Evolutionary conservation across 2,329 filamentous ascomycete species (phyloP), one percentile per base, ranked within the genome.

Genomic region (Colletotrichum orbiculare): DNA sequence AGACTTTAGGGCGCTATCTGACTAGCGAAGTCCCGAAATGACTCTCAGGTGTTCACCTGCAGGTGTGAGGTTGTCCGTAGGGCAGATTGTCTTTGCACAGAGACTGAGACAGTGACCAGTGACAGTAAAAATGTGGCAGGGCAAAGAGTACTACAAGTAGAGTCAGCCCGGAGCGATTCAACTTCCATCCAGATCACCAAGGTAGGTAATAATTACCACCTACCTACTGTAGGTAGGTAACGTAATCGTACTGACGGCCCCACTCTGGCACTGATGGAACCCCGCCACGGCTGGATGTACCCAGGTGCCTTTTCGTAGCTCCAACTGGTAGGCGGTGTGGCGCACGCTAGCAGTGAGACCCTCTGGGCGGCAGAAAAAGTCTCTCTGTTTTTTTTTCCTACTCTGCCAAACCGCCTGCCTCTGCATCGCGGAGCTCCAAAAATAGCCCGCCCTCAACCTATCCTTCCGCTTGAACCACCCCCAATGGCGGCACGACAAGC

Each of bases 401-500:
- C 48, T 46, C 54, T 15, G 17, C 46, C 59, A 53, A 48, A 49
- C 60, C 50, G 52, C 62, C 62, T 64, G 59, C 54, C 57, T 25
- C 43, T 61, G 63, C 53, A 66, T 66, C 63, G 63, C 47, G 63
- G 52, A 59, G 64, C 54, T 67, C 64, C 64, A 63, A 68, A 66
- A 62, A 66, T 67, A 67, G 64, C 61, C 43, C 61, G 48, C 33
- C 52, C 39, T 25, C 25, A 49, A 46, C 35, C 35, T 49, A 43
- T 17, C 45, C 35, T 69, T 67, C 50, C 42, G 48, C 15, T 55
- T 49, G 38, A 45, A 25, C 13, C 45, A 42, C 50, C 63, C 46
- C 72, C 74, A 70, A 83, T 82, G 80, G 78, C 73, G 66, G 72
- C 78, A 48, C 75, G 74, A 69, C 77, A 79, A 63, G 71, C 75